Conservation (phyloP, 2,329 filamentous ascomycete species). For the Sporothrix phasma region DNA sequence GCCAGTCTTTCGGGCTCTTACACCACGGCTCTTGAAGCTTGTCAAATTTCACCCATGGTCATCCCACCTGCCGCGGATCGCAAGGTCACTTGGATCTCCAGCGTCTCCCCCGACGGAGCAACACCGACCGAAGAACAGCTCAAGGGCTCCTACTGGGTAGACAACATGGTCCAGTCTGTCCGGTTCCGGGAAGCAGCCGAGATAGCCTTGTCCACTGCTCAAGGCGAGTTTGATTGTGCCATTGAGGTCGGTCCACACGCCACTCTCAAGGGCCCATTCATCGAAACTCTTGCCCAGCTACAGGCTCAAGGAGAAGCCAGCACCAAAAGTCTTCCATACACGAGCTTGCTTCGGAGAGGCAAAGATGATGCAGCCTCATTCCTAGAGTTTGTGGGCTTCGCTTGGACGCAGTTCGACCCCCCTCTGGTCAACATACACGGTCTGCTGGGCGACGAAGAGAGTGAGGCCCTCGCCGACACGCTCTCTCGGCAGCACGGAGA, state of each 20-base stretch:
- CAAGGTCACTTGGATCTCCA: constrained; percentile 16
- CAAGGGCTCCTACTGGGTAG: constrained; percentile 24
- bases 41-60: constrained; percentile 5
- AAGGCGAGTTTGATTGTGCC: constrained; percentile 26
- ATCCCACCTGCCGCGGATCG: neutral
- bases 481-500: constrained; percentile 7
- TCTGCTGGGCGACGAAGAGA: constrained; percentile 20
- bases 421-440: constrained; percentile 18
- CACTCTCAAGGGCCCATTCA: constrained; percentile 19
- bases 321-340: constrained; percentile 27
- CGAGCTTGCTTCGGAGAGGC: constrained; percentile 25
- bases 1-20: constrained; percentile 22
- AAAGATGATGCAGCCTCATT: constrained; percentile 25
- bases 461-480: neutral
- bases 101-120: constrained; percentile 20
- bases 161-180: constrained; percentile 25
- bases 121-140: constrained; percentile 14
- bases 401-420: constrained; percentile 26
- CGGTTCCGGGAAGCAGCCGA: constrained; percentile 19
- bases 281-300: constrained; percentile 4
- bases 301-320: constrained; percentile 18
- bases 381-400: constrained; percentile 27
- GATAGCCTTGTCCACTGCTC: constrained; percentile 11
- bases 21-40: constrained; percentile 11
- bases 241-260: constrained; percentile 25